Evolutionary conservation across 2,329 filamentous ascomycete species (phyloP), one percentile per base, ranked within the genome.

Genomic region (Cadophora sp.): DNA sequence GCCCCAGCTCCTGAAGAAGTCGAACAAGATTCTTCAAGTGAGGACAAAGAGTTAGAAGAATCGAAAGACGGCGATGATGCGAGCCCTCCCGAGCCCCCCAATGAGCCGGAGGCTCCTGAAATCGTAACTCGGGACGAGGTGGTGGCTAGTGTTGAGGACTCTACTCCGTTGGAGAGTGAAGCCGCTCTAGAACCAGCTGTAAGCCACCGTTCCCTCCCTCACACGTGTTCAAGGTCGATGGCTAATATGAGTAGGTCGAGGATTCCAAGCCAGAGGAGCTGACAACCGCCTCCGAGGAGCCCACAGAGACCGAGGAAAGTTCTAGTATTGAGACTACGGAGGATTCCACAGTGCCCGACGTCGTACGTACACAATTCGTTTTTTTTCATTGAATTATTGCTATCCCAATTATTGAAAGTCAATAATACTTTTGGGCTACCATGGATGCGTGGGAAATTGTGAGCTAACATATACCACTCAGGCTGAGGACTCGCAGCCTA

Each of bases 221-320:
- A 33, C 1, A 30, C 16, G 18, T 8, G 24, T n/a, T 16, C 18
- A 5, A 33, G 7, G 27, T 30, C 30, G 24, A 27, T 27, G 30
- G 24, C 50, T 53, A 16, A 60, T 20, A 5, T 47, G 11, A 13
- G 9, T 48, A 60, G 58, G 39, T 13, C n/a, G 58, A 60, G 27
- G 43, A 60, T 9, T 36, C 58, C 2, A 60, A 36, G n/a, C 20
- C 36, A 18, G 58, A 60, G 18, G 41, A 60, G 11, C 36, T 33
- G 30, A 16, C 58, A 13, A 30, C 20, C 5, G 39, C 41, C 22
- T 47, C 58, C 30, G 41, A 33, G 14, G 41, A 48, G 5, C 2
- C 22, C 16, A 48, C 48, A n/a, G 16, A 27, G 9, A 22, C 18
- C 13, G 58, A 30, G 36, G 11, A 16, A 11, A 45, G 43, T 30